Conservation (phyloP, 2,329 filamentous ascomycete species). For the Colletotrichum tropicale region DNA sequence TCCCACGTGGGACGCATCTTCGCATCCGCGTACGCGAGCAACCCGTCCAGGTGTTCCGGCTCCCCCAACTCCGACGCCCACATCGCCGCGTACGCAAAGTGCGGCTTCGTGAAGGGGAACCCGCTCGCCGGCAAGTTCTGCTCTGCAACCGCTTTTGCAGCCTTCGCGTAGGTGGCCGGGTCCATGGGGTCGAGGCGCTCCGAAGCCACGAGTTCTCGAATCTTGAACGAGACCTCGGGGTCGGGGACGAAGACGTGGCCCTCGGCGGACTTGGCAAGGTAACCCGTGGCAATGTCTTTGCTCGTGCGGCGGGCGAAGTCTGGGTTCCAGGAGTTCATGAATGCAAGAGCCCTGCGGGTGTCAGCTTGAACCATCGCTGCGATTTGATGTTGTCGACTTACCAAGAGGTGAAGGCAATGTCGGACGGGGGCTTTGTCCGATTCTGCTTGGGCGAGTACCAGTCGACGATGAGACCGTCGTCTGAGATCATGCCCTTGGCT, state of each 20-base stretch:
- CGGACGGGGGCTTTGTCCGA: not conserved
- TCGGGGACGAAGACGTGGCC: not conserved
- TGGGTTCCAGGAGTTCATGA: conserved; percentile 42
- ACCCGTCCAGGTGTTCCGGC: conserved; percentile 11
- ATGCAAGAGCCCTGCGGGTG: conserved; percentile 25
- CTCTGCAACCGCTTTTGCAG: not conserved
- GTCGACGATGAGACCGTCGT: conserved; percentile 28
- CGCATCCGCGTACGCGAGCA: conserved; percentile 32
- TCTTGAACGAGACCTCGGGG: not conserved
- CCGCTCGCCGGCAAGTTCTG: not conserved
- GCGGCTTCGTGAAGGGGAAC: not conserved
- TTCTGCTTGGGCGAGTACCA: not conserved
- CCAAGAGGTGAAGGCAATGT: not conserved
- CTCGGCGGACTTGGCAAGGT: not conserved
- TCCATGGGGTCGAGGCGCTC: not conserved
- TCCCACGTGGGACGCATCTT: conserved; percentile 33
- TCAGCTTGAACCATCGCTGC: not conserved
- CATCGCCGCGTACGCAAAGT: conserved; percentile 31
- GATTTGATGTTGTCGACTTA: not conserved
- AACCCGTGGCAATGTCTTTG: not conserved
- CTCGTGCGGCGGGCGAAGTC: conserved; percentile 18
- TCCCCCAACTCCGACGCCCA: conserved; percentile 38
- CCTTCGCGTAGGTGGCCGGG: not conserved
- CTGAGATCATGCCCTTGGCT: conserved; percentile 30
- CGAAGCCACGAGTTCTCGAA: not conserved